Evolutionary conservation across 495 filamentous ascomycete species (phyloP).

Genomic region (Penicillium coffeae): DNA sequence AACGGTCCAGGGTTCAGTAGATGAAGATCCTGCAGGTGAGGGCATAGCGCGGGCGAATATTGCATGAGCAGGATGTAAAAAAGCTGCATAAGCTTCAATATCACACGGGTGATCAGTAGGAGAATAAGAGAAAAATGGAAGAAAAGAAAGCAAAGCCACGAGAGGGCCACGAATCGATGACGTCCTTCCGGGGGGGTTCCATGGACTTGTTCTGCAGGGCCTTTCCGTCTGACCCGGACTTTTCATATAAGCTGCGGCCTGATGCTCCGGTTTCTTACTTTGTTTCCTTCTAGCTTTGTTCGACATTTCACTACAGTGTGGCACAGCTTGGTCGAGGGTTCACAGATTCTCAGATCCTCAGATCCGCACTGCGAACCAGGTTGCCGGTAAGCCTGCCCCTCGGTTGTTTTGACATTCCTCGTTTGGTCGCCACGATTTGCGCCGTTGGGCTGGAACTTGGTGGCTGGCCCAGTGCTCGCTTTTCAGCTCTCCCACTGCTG

Average conservation of each 20-base stretch:
- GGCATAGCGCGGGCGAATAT: too few relatives aligned
- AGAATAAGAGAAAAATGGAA: too few relatives aligned
- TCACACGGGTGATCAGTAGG: too few relatives aligned
- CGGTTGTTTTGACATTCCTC: slow-evolving; percentile 11
- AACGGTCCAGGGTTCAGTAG: background rate
- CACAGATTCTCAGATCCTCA: too few relatives aligned
- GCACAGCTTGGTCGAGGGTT: too few relatives aligned
- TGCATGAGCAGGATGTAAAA: too few relatives aligned
- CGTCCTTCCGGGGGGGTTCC: background rate
- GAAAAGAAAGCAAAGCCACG: too few relatives aligned
- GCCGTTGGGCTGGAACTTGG: background rate
- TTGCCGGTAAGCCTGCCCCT: slow-evolving; percentile 4
- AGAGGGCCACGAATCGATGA: background rate
- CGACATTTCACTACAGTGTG: too few relatives aligned
- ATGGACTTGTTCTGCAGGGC: background rate
- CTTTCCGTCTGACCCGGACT: background rate
- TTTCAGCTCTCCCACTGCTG: too few relatives aligned
- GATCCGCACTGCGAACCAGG: slow-evolving; percentile 1
- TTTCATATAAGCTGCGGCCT: background rate
- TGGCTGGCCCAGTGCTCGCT: background rate
- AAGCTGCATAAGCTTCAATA: background rate
- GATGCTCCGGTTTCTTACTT: background rate
- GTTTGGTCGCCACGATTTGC: background rate
- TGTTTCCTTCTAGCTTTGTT: background rate
- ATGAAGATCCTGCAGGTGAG: too few relatives aligned